Evolutionary conservation across 768 basidiomycete genomes (phyloP), one percentile per base, ranked within the genome.

Genomic region (Cantharellus anzutake): DNA sequence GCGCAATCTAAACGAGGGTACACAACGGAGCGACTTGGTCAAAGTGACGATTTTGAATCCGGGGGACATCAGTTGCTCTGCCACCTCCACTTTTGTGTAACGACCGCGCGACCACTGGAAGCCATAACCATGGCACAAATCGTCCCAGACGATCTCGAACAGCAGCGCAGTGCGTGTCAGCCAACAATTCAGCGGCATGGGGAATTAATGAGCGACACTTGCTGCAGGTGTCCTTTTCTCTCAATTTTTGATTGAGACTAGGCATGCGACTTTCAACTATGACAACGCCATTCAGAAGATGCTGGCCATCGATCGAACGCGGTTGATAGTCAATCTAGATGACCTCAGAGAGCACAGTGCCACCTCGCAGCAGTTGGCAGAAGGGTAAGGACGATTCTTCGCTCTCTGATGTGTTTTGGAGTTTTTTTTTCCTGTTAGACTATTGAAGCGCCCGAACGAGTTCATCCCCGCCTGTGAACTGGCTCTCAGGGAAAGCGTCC

Each of bases 281-380:
- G 80, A 82, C 66, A 84, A 91, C 66, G 84, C 86, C 60, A 84
- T 94, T 64, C 75, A 78, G 51, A 79, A 81, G 65, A 81, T 97
- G 82, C 78, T 97, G 55, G 81, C 86, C 60, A 75, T 77, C 20
- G 84, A 86, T 66, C 81, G 84, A 68, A 83, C 87, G 67, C 82
- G 96, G 70, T 82, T 98, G 66, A 82, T 93, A 66, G 81, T 99
- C 70, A 98, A 96, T 71, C 78, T 98, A 65, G 93, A 98, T 70
- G 91, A 98, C 73, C 73, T 98, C 66, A 84, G 94, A 72, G 89
- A 90, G 71, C 88, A 89, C 70, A 81, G 87, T 69, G 81, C 92
- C 68, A 83, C 88, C 63, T 86, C 35, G 11, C 7, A 37, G 16
- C 39, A 57, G 34, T 37, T 81, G 60, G 83, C 88, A 3, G 84